Percentiles rank a stretch among this genome's conserved stretches.
These are phyloP conservation scores for Claviceps purpurea DNA, from an alignment of 2,329 filamentous ascomycete genomes.

Conservation along the genomic window DNA sequence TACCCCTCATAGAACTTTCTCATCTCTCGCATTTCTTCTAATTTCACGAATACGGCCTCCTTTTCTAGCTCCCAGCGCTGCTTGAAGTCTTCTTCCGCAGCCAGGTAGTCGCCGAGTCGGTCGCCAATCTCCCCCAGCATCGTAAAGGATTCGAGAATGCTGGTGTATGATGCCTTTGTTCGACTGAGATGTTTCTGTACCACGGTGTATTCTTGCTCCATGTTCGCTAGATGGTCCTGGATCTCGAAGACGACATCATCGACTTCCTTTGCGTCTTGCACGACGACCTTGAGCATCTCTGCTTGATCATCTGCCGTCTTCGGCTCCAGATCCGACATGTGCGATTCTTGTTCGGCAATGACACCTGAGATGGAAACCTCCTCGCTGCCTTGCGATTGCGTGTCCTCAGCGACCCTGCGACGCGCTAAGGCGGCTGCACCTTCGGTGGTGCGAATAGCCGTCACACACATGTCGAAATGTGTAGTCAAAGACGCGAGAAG, in stretches of 20 bases:
- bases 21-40: slow-evolving; percentile 65
- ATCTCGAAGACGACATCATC: slow-evolving; percentile 59
- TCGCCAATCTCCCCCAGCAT: slow-evolving; percentile 55
- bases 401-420: slow-evolving; percentile 53
- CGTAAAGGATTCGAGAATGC: slow-evolving; percentile 48
- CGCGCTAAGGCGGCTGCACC: slow-evolving; percentile 58
- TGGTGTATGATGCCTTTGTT: slow-evolving; percentile 33
- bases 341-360: slow-evolving; percentile 43
- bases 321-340: slow-evolving; percentile 45
- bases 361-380: slow-evolving; percentile 53
- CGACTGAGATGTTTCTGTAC: slow-evolving; percentile 51
- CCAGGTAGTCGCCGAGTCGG: slow-evolving; percentile 51
- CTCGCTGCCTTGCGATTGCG: slow-evolving; percentile 30
- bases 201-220: slow-evolving; percentile 56
- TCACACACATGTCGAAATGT: slow-evolving; percentile 90
- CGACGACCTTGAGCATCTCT: slow-evolving; percentile 73
- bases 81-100: slow-evolving; percentile 50
- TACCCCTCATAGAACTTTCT: slow-evolving; percentile 81
- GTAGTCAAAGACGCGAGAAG: slow-evolving; percentile 67
- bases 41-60: slow-evolving; percentile 50
- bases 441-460: slow-evolving; percentile 81
- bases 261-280: slow-evolving; percentile 54
- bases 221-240: slow-evolving; percentile 58
- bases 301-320: slow-evolving; percentile 62
- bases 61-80: slow-evolving; percentile 63